Conservation (phyloP, 148 eudicot species). For the Persicaria tinctoria region DNA sequence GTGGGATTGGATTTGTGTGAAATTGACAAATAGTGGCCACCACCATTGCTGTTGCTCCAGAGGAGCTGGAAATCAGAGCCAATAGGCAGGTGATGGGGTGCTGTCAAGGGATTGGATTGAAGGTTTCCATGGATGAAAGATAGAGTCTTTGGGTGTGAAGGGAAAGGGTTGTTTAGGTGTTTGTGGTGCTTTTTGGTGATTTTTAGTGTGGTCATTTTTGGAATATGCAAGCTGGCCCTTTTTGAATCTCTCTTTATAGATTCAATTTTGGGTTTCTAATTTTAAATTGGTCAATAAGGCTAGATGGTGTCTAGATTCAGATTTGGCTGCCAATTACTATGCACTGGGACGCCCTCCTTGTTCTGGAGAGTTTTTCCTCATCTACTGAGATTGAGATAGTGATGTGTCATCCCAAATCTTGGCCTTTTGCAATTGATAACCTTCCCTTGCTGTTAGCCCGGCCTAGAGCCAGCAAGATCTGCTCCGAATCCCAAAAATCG, state of each 20-base stretch:
- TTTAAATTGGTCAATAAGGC: background rate
- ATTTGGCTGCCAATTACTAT: background rate
- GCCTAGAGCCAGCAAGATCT: too few relatives aligned
- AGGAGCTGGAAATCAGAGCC: conserved; percentile 57
- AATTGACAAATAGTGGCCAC: conserved; percentile 38
- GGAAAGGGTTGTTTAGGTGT: conserved; percentile 87
- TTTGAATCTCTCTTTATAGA: conserved; percentile 25
- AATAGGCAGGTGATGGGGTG: conserved; percentile 41
- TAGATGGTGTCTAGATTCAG: background rate
- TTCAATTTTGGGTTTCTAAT: background rate
- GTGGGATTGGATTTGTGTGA: conserved; percentile 47
- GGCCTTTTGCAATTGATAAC: too few relatives aligned
- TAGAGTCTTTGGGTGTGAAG: conserved; percentile 59
- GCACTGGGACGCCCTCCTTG: too few relatives aligned
- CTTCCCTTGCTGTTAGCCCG: too few relatives aligned
- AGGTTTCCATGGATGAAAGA: conserved; percentile 54
- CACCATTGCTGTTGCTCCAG: conserved; percentile 64
- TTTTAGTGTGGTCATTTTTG: conserved; percentile 52
- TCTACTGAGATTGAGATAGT: too few relatives aligned
- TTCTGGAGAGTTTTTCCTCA: too few relatives aligned
- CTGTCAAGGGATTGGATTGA: conserved; percentile 33
- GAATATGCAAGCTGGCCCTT: background rate
- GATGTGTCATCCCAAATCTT: too few relatives aligned
- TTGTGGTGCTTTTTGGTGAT: conserved; percentile 82
- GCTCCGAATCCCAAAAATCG: too few relatives aligned